phyloP scores from a whole-genome alignment of 2,329 filamentous ascomycete genomes.

The Aspergillus niger region DNA sequence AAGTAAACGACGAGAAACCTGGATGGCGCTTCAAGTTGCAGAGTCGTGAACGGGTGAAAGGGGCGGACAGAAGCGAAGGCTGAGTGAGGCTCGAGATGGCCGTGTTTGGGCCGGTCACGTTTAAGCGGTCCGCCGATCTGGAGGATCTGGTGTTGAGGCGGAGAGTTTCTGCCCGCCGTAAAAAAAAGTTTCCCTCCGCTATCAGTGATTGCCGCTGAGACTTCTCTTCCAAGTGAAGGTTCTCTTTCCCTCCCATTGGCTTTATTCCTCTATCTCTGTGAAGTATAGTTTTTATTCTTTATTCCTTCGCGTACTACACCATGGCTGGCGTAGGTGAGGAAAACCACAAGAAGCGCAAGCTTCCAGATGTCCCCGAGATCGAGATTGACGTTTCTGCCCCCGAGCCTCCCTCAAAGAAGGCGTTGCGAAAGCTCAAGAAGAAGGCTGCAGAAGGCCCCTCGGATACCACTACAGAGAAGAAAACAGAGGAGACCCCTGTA shows the following conservation, averaged over 20 bases:
- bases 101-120: conserved; percentile 13
- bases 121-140: conserved; percentile 15
- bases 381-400: conserved; percentile 88
- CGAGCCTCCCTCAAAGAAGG: conserved; percentile 93
- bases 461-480: conserved; percentile 35
- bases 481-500: conserved; percentile 40
- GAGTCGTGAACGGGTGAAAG: background rate
- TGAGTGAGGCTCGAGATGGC: conserved; percentile 6
- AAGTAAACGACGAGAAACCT: background rate
- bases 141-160: conserved; percentile 22
- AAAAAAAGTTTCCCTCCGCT: conserved; percentile 25
- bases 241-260: background rate
- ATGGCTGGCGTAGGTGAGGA: conserved; percentile 34
- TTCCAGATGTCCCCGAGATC: conserved; percentile 62
- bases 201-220: background rate
- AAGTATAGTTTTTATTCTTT: background rate
- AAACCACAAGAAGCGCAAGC: conserved; percentile 69
- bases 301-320: conserved; percentile 3
- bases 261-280: background rate
- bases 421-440: conserved; percentile 86
- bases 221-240: background rate
- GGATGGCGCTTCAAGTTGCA: background rate
- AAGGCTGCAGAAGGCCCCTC: conserved; percentile 25
- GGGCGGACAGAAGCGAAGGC: background rate
- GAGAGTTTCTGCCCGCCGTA: conserved; percentile 33